Percentiles rank a stretch among this genome's conserved stretches.
Conservation (phyloP, 2,329 filamentous ascomycete species). For the Cladosporium colombiae region DNA sequence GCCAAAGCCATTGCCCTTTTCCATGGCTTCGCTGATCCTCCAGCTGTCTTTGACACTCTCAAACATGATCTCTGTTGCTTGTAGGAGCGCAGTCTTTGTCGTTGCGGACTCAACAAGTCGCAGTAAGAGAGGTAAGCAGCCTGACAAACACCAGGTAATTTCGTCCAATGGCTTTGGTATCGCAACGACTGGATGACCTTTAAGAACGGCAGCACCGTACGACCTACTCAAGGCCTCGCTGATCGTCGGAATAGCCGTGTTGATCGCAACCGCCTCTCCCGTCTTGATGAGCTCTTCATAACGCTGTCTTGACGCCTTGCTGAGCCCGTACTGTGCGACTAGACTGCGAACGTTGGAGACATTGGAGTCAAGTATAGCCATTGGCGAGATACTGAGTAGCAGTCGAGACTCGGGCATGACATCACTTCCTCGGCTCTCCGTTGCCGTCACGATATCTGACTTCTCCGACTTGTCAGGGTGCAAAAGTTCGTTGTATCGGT, state of each 20-base stretch:
- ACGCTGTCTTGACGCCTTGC: conserved; percentile 47
- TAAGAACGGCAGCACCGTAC: conserved; percentile 78
- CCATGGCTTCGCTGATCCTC: conserved; percentile 98
- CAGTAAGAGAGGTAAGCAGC: conserved; percentile 80
- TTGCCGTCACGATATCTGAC: conserved; percentile 88
- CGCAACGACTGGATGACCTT: conserved; percentile 78
- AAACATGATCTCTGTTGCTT: conserved; percentile 81
- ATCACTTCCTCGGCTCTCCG: conserved; percentile 78
- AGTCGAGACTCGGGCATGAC: conserved; percentile 81
- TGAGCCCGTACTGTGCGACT: conserved; percentile 38
- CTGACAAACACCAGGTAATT: conserved; percentile 88
- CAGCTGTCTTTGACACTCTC: conserved; percentile 86
- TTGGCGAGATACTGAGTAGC: conserved; percentile 78
- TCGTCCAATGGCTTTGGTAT: conserved; percentile 86
- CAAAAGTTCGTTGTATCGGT: conserved; percentile 85
- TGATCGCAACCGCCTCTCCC: conserved; percentile 69
- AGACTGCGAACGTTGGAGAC: conserved; percentile 18
- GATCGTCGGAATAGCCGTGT: conserved; percentile 81
- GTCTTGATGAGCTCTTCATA: conserved; percentile 67
- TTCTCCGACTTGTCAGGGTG: conserved; percentile 86
- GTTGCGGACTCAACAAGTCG: conserved; percentile 79
- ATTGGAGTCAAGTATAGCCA: conserved; percentile 77
- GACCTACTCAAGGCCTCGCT: conserved; percentile 83
- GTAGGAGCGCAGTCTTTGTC: conserved; percentile 68
- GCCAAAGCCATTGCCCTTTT: conserved; percentile 89